Evolutionary conservation across 495 filamentous ascomycete species (phyloP).

Genomic region (Wilcoxina mikolae): DNA sequence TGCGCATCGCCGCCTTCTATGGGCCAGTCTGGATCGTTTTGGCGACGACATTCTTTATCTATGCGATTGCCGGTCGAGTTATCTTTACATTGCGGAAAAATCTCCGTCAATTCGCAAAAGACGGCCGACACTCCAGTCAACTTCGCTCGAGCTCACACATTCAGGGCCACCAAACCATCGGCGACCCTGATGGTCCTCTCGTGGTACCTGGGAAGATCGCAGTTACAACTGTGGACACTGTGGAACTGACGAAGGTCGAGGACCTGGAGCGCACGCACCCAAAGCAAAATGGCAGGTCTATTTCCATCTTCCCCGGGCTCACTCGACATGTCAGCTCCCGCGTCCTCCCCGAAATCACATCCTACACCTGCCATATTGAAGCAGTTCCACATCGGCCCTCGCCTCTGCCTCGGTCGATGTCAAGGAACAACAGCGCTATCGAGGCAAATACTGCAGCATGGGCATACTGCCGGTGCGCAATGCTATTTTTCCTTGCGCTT

Average conservation of each 20-base stretch:
- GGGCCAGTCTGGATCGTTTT: constrained; percentile 67
- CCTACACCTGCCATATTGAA: constrained; percentile 23
- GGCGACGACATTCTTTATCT: constrained; percentile 54
- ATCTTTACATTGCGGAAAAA: constrained; percentile 50
- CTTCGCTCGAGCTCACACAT: constrained; percentile 3
- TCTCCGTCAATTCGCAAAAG: constrained; percentile 35
- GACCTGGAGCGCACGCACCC: not conserved
- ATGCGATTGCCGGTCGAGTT: constrained; percentile 52
- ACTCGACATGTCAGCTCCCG: not conserved
- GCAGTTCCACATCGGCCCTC: constrained; percentile 12
- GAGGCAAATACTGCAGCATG: constrained; percentile 49
- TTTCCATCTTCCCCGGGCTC: constrained; percentile 4
- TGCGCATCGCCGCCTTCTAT: constrained; percentile 67
- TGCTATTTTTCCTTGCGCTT: constrained; percentile 73
- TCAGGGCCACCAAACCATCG: not conserved
- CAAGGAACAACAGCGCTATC: constrained; percentile 17
- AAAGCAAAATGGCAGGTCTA: not conserved
- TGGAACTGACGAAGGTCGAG: not conserved
- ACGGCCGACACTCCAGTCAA: constrained; percentile 13
- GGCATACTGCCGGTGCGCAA: constrained; percentile 68
- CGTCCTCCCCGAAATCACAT: constrained; percentile 6
- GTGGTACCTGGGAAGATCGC: not conserved
- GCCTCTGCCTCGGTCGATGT: not conserved
- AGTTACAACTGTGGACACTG: constrained; percentile 1
- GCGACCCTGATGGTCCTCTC: not conserved